A percentile compares a stretch with the other conserved stretches of the same genome.
phyloP scores from a whole-genome alignment of 352 stramenopile species.

The Pythium biforme region DNA sequence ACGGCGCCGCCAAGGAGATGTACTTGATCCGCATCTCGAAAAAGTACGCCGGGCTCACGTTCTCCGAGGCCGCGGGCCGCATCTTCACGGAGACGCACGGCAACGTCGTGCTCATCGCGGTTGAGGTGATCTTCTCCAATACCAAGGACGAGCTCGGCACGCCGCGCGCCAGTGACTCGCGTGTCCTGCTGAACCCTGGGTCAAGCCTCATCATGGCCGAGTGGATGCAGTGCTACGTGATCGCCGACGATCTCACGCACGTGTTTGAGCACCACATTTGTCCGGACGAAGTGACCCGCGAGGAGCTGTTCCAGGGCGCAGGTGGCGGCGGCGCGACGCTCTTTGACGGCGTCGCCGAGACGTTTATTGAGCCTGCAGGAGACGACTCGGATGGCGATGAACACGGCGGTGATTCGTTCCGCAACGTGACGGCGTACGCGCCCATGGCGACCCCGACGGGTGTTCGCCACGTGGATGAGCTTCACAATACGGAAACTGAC shows the following conservation, averaged over 20 bases:
- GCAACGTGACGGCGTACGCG: constrained; percentile 52
- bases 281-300: constrained; percentile 38
- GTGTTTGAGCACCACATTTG: constrained; percentile 58
- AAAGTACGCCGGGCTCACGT: constrained; percentile 70
- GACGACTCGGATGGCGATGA: constrained; percentile 6
- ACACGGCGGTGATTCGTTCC: constrained; percentile 36
- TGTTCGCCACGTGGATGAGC: background rate
- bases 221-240: constrained; percentile 85
- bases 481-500: background rate
- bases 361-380: constrained; percentile 41
- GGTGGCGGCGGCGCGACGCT: constrained; percentile 37
- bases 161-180: constrained; percentile 38
- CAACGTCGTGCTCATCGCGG: constrained; percentile 73
- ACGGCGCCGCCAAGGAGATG: constrained; percentile 79
- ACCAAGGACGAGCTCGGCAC: constrained; percentile 30
- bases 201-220: constrained; percentile 71
- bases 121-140: constrained; percentile 67
- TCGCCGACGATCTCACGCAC: constrained; percentile 75
- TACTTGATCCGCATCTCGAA: constrained; percentile 81
- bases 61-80: constrained; percentile 50
- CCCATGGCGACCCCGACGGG: constrained; percentile 42
- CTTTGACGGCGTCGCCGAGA: constrained; percentile 45
- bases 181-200: constrained; percentile 76
- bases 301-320: constrained; percentile 39
- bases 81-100: constrained; percentile 72